Evolutionary conservation across 2,329 filamentous ascomycete species (phyloP).

Genomic region (Penicillium sp.): DNA sequence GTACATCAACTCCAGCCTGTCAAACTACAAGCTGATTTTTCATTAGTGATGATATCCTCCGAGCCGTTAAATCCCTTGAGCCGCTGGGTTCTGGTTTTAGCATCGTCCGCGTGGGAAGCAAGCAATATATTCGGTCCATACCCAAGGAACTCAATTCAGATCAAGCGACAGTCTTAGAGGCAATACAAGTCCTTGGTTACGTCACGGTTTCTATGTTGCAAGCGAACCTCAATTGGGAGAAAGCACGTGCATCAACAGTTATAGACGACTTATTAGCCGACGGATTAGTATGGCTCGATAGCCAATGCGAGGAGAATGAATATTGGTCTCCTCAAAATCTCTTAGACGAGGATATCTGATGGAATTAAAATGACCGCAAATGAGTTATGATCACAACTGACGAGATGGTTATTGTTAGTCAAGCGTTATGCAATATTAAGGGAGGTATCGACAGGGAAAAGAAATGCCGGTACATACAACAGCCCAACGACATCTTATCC

Average conservation of each 20-base stretch:
- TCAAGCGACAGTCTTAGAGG: conserved; percentile 87
- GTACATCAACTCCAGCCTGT: not conserved
- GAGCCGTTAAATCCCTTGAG: conserved; percentile 80
- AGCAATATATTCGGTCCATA: conserved; percentile 84
- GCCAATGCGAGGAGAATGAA: conserved; percentile 78
- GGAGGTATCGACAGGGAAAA: not conserved
- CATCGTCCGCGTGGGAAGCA: conserved; percentile 76
- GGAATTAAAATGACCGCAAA: not conserved
- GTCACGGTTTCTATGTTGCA: conserved; percentile 86
- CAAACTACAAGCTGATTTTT: not conserved
- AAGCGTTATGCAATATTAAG: not conserved
- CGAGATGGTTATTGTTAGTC: not conserved
- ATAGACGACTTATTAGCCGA: conserved; percentile 85
- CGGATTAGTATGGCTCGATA: conserved; percentile 91
- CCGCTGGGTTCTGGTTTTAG: conserved; percentile 86
- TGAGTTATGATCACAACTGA: not conserved
- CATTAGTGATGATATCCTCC: conserved; percentile 75
- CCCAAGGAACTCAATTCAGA: conserved; percentile 94
- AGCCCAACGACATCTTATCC: too few species aligned
- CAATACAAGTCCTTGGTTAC: conserved; percentile 82
- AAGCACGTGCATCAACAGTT: conserved; percentile 78
- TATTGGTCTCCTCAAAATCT: conserved; percentile 67
- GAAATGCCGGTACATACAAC: not conserved
- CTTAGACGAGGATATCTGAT: conserved; percentile 39
- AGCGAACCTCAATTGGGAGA: conserved; percentile 80